phyloP scores from a whole-genome alignment of 768 basidiomycete genomes.

The Thelephora ganbajun region DNA sequence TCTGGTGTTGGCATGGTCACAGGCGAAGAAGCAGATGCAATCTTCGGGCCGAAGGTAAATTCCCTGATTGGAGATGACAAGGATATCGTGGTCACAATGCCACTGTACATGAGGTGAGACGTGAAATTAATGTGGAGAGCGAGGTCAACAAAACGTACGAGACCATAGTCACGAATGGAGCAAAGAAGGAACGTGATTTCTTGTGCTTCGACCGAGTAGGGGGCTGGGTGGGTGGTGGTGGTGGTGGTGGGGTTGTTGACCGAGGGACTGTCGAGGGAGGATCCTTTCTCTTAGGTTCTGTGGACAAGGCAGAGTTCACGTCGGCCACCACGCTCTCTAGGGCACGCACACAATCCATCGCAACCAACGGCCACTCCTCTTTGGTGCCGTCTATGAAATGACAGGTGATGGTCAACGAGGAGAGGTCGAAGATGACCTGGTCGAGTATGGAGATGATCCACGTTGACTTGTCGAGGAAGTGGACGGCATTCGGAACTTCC shows the following conservation, averaged over 20 bases:
- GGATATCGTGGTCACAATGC: constrained; percentile 5
- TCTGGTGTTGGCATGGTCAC: constrained; percentile 16
- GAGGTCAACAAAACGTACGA: constrained; percentile 25
- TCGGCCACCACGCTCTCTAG: constrained; percentile 39
- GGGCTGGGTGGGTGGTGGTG: constrained; percentile 3
- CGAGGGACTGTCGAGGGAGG: neutral
- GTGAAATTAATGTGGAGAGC: neutral
- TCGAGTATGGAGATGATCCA: constrained; percentile 40
- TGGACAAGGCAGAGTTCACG: constrained; percentile 30
- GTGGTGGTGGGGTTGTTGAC: neutral
- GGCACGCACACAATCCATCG: constrained; percentile 24
- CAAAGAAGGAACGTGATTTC: constrained; percentile 47
- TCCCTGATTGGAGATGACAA: constrained; percentile 3
- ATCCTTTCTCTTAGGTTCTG: constrained; percentile 2
- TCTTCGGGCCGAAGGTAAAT: constrained; percentile 11
- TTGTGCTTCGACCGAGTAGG: constrained; percentile 38
- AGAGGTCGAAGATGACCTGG: constrained; percentile 51
- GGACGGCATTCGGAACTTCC: constrained; percentile 34
- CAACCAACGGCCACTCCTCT: constrained; percentile 32
- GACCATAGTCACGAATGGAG: constrained; percentile 43
- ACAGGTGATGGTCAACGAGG: constrained; percentile 30
- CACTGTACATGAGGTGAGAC: constrained; percentile 2
- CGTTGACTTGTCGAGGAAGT: constrained; percentile 46
- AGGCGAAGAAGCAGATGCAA: constrained; percentile 19
- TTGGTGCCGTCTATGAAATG: constrained; percentile 42